Evolutionary conservation across 331 rosid genomes (phyloP), one percentile per base, ranked within the genome.

Genomic region (Acacia concinna): DNA sequence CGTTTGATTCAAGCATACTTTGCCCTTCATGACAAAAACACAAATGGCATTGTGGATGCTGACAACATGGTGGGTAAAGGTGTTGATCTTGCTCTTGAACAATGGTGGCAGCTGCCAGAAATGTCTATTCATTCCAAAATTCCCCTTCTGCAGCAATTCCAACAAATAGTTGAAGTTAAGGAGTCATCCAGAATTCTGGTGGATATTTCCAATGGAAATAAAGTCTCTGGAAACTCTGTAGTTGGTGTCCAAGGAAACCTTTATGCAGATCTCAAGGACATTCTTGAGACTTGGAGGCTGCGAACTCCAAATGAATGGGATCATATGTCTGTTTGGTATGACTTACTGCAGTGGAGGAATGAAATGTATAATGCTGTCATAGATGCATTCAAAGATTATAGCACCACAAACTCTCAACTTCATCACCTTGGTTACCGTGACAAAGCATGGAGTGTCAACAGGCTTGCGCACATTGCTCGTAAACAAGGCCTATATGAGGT

Each of bases 91-190:
- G 97, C 99, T 76, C 85, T 96, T 78, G 99, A 96, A 82, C 99
- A 93, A 68, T 96, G 99, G 99, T 96, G 99, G 99, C 99, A 96
- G 74, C 86, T 96, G 77, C 99, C 99, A n/a, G 97, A 93, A 89
- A 91, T 93, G 97, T 93, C 98, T 76, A 92, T 96, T 81, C 91
- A 96, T 91, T 90, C 99, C 80, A 89, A 97, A 88, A 91, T 96
- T 82, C 97, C 98, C 74, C 98, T 96, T 69, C 89, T 96, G 86
- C 98, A 93, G 91, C 99, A 96, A 80, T 96, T 96, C 89, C 99
- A 96, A 81, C 98, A 93, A 86, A 80, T 96, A 74, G 99, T 96
- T 87, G 99, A 96, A 89, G 99, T 96, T 87, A 98, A 93, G 81
- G 99, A 96, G 73, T 96, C 99, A 35, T 79, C 94, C 18, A 85